Percentiles rank a stretch among this genome's conserved stretches.
These are phyloP conservation scores for Aspergillus puulaauensis DNA, from an alignment of 2,329 filamentous ascomycete genomes.

Conservation along the genomic window DNA sequence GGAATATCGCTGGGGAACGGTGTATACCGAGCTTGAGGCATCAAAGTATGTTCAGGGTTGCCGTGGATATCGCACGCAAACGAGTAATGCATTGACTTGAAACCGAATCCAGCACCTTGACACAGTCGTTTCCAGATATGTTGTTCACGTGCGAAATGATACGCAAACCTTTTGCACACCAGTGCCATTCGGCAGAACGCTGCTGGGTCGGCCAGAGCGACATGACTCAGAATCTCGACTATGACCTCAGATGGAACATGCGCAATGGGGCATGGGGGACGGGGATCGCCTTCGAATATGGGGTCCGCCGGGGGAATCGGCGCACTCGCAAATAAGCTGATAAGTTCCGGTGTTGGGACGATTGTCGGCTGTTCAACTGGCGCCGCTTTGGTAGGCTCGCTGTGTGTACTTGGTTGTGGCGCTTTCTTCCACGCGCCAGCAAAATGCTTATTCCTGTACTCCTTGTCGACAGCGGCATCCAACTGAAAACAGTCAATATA, in stretches of 20 bases:
- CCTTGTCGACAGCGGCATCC: conserved; percentile 78
- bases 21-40: conserved; percentile 31
- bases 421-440: conserved; percentile 60
- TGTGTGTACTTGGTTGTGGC: conserved; percentile 45
- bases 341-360: conserved; percentile 64
- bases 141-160: conserved; percentile 79
- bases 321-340: conserved; percentile 71
- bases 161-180: conserved; percentile 86
- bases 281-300: conserved; percentile 67
- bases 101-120: conserved; percentile 70
- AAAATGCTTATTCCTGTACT: conserved; percentile 90
- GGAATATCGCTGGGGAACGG: conserved; percentile 31
- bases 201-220: conserved; percentile 73
- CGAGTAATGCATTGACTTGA: conserved; percentile 77
- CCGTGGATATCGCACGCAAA: conserved; percentile 65
- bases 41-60: conserved; percentile 33
- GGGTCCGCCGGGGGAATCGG: conserved; percentile 68
- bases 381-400: conserved; percentile 52
- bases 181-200: conserved; percentile 72
- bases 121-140: conserved; percentile 80
- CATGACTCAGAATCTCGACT: conserved; percentile 71
- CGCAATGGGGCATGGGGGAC: conserved; percentile 78
- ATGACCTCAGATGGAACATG: conserved; percentile 80
- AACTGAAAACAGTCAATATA: conserved; percentile 49
- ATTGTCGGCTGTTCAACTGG: conserved; percentile 50